Evolutionary conservation across 2,329 filamentous ascomycete species (phyloP).

Genomic region (Penicillium hesseltinei): DNA sequence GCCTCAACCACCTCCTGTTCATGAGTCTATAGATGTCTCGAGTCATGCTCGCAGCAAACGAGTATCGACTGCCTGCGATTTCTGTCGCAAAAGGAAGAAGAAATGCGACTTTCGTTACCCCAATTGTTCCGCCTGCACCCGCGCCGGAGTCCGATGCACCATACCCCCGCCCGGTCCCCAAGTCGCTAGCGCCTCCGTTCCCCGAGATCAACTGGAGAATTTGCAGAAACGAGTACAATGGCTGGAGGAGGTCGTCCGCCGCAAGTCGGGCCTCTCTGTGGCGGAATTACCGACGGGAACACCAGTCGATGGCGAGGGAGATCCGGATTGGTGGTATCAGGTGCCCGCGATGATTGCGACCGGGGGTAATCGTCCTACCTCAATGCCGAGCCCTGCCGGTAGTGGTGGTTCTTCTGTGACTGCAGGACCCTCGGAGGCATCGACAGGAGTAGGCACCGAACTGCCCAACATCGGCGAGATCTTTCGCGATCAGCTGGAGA

Average conservation of each 20-base stretch:
- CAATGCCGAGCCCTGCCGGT: slow-evolving; percentile 21
- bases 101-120: slow-evolving; percentile 45
- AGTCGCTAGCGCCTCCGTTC: slow-evolving; percentile 38
- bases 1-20: slow-evolving; percentile 9
- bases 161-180: slow-evolving; percentile 40
- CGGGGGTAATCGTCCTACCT: slow-evolving; percentile 22
- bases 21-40: slow-evolving; percentile 13
- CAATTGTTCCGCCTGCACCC: slow-evolving; percentile 41
- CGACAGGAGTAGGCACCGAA: slow-evolving; percentile 29
- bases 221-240: slow-evolving; percentile 41
- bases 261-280: slow-evolving; percentile 36
- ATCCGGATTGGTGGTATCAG: slow-evolving; percentile 41
- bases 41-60: slow-evolving; percentile 33
- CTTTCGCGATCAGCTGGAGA: slow-evolving; percentile 40
- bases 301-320: slow-evolving; percentile 33
- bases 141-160: slow-evolving; percentile 42
- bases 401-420: slow-evolving; percentile 21
- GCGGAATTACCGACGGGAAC: slow-evolving; percentile 34
- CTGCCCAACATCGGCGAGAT: slow-evolving; percentile 42
- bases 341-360: slow-evolving; percentile 38
- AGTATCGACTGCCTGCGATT: slow-evolving; percentile 42
- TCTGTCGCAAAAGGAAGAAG: slow-evolving; percentile 43
- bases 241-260: slow-evolving; percentile 38
- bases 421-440: slow-evolving; percentile 21
- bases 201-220: slow-evolving; percentile 41